These are phyloP conservation scores for Termitomyces bulborhizus DNA, from an alignment of 768 basidiomycete genomes.

Conservation along the genomic window DNA sequence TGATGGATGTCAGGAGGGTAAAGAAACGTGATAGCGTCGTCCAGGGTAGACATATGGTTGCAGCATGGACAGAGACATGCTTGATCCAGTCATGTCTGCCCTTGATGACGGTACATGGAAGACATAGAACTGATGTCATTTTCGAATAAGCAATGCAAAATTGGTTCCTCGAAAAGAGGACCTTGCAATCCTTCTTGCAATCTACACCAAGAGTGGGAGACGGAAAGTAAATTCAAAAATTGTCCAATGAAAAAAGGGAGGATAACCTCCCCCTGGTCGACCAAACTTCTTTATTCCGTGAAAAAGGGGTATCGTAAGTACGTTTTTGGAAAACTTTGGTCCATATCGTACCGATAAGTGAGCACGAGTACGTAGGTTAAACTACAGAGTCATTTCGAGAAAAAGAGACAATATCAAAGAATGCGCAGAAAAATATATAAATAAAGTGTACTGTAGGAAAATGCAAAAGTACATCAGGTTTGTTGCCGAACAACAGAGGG, in stretches of 20 bases:
- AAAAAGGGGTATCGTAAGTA: conserved; percentile 56
- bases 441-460: conserved; percentile 19
- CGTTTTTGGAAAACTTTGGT: conserved; percentile 51
- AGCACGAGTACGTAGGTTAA: conserved; percentile 32
- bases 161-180: no score
- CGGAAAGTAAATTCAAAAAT: no score
- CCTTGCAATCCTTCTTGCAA: no score
- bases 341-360: conserved; percentile 49
- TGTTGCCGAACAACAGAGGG: conserved; percentile 46
- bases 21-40: no score
- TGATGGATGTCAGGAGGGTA: no score
- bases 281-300: conserved; percentile 20
- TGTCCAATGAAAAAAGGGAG: background rate
- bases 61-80: no score
- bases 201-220: no score
- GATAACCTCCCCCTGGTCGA: conserved; percentile 2
- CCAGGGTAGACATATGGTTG: no score
- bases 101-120: no score
- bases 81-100: no score
- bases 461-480: conserved; percentile 30
- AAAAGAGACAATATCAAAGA: conserved; percentile 20
- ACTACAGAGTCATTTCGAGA: conserved; percentile 48
- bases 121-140: no score
- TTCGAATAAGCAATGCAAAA: no score
- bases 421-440: conserved; percentile 20